Evolutionary conservation across 1,284 basidiomycete species (phyloP).

Genomic region (Pyrrhoderma noxium): DNA sequence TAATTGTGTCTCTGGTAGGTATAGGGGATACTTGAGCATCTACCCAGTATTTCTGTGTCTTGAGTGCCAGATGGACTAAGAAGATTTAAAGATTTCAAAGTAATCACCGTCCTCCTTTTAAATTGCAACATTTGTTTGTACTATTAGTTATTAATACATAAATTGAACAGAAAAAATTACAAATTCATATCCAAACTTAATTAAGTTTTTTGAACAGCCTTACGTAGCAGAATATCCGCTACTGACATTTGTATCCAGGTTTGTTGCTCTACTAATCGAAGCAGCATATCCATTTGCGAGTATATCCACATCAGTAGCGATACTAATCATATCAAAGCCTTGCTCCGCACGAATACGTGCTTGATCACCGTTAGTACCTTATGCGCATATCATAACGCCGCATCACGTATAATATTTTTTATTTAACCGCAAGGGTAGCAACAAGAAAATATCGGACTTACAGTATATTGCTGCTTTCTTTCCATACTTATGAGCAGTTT

Average conservation of each 20-base stretch:
- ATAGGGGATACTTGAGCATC: too few relatives aligned
- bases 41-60: too few relatives aligned
- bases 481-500: conserved; percentile 28
- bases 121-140: too few relatives aligned
- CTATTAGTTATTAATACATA: too few relatives aligned
- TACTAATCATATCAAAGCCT: conserved; percentile 30
- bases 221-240: conserved; percentile 16
- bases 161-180: too few relatives aligned
- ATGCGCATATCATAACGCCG: not conserved
- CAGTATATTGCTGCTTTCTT: conserved; percentile 27
- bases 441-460: conserved; percentile 12
- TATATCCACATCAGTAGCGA: conserved; percentile 29
- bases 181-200: too few relatives aligned
- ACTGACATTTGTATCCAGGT: not conserved
- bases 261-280: conserved; percentile 13
- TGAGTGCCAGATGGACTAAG: too few relatives aligned
- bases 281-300: conserved; percentile 23
- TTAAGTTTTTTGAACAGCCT: not conserved
- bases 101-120: too few relatives aligned
- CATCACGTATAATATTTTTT: not conserved
- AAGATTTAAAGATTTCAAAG: too few relatives aligned
- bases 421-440: not conserved
- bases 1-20: too few relatives aligned
- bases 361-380: conserved; percentile 27
- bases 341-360: conserved; percentile 26